These are phyloP conservation scores for Flaveria ramosissima DNA, from an alignment of 129 eudicot species.

Conservation along the genomic window DNA sequence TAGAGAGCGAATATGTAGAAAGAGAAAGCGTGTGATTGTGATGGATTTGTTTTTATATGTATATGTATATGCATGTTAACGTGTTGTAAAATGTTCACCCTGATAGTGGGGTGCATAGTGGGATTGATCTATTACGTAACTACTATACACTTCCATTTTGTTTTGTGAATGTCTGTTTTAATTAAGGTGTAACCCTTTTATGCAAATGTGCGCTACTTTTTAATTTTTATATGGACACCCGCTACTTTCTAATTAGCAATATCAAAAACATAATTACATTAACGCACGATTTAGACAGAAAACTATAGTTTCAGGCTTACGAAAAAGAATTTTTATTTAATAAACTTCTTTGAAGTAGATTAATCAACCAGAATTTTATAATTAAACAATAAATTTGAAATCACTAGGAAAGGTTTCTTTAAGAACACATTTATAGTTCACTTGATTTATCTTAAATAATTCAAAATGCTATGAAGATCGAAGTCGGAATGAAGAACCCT, in stretches of 20 bases:
- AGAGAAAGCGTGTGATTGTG: slow-evolving; percentile 30
- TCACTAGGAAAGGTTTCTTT: neutral
- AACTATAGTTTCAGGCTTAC: neutral
- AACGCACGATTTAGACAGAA: neutral
- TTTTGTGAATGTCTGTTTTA: slow-evolving; percentile 15
- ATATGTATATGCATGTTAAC: slow-evolving; percentile 19
- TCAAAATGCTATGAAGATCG: neutral
- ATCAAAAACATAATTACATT: neutral
- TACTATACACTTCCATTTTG: slow-evolving; percentile 19
- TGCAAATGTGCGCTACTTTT: neutral
- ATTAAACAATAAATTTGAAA: neutral
- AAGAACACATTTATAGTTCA: neutral
- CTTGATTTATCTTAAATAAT: neutral
- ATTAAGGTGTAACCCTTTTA: slow-evolving; percentile 15
- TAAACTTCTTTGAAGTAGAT: too few relatives aligned
- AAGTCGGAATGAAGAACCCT: neutral
- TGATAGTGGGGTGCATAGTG: slow-evolving; percentile 33
- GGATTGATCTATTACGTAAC: slow-evolving; percentile 22
- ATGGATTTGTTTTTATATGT: slow-evolving; percentile 23
- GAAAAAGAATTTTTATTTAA: too few relatives aligned
- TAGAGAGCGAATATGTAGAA: neutral
- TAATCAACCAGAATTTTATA: too few relatives aligned
- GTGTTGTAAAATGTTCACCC: slow-evolving; percentile 10
- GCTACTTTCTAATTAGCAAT: slow-evolving; percentile 3
- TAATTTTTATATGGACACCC: too few relatives aligned